Evolutionary conservation across 1,284 basidiomycete genomes (phyloP).

Genomic region (Sporisorium reilianum): DNA sequence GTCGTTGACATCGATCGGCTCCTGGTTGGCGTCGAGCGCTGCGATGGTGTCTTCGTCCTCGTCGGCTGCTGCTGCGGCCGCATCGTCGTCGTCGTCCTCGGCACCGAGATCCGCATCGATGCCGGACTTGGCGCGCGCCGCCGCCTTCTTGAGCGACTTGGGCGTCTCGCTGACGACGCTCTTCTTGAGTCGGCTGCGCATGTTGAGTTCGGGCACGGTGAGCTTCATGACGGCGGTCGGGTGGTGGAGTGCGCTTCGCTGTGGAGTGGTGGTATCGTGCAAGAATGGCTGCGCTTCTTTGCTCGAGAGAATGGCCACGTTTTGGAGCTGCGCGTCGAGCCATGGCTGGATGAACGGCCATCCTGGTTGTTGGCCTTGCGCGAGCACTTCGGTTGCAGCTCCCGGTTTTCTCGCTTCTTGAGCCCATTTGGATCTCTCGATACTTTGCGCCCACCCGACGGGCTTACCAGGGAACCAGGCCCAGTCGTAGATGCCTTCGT

Average conservation of each 20-base stretch:
- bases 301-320: constrained; percentile 4
- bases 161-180: constrained; percentile 18
- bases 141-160: constrained; percentile 4
- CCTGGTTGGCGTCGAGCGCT: constrained; percentile 29
- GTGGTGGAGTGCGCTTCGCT: constrained; percentile 19
- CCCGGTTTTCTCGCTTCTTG: neutral
- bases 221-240: constrained; percentile 40
- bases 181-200: constrained; percentile 25
- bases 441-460: constrained; percentile 21
- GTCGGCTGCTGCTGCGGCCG: constrained; percentile 4
- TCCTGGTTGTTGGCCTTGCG: constrained; percentile 14
- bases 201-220: constrained; percentile 21
- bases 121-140: neutral
- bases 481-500: constrained; percentile 36
- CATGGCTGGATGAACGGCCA: constrained; percentile 46
- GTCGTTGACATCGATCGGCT: constrained; percentile 25
- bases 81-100: constrained; percentile 27
- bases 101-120: constrained; percentile 15
- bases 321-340: constrained; percentile 7
- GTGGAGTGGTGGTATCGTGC: constrained; percentile 18
- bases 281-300: constrained; percentile 17
- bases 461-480: constrained; percentile 47
- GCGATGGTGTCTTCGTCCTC: constrained; percentile 18
- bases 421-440: constrained; percentile 22
- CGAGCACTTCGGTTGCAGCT: neutral